Percentiles rank a stretch among this genome's conserved stretches.
Evolutionary conservation across 1,284 basidiomycete species (phyloP).

Genomic region (Psilocybe mexicana): DNA sequence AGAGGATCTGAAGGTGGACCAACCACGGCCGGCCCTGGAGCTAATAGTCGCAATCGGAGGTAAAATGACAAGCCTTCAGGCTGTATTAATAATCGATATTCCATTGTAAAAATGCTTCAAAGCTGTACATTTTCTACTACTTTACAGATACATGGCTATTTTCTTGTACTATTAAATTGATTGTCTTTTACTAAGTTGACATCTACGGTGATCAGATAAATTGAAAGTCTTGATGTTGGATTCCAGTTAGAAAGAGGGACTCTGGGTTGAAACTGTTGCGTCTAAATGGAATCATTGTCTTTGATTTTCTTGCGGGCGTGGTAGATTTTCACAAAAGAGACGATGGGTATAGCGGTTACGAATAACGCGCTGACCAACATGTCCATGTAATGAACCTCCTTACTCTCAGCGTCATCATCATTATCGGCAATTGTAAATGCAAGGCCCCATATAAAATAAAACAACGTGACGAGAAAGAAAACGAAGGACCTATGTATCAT

Average conservation of each 20-base stretch:
- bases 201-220: no score
- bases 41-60: constrained; percentile 57
- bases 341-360: not conserved
- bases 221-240: no score
- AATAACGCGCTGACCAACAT: not conserved
- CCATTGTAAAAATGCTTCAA: not conserved
- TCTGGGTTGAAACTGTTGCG: no score
- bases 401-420: not conserved
- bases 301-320: not conserved
- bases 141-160: no score
- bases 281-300: not conserved
- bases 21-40: constrained; percentile 27
- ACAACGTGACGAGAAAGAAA: constrained; percentile 1
- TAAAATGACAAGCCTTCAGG: constrained; percentile 20
- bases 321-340: not conserved
- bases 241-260: no score
- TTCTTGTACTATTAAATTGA: no score
- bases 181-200: no score
- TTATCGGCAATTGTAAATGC: not conserved
- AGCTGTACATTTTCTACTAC: no score
- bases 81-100: not conserved
- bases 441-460: not conserved
- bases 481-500: not conserved
- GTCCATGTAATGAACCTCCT: not conserved
- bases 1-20: constrained; percentile 46